Conservation (phyloP, 2,329 filamentous ascomycete species). For the Fusarium abutilonis region DNA sequence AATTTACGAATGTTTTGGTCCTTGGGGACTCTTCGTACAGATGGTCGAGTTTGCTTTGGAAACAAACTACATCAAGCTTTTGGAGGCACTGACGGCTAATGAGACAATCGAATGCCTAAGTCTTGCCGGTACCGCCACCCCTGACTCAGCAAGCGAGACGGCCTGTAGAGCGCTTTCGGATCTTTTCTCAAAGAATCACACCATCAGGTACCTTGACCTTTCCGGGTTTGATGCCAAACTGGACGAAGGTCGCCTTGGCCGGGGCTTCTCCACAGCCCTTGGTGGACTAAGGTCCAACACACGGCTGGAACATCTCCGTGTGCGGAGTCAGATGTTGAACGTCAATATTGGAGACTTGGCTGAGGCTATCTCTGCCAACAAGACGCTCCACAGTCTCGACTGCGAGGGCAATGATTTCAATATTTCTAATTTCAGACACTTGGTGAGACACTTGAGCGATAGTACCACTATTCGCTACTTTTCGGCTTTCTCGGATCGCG, state of each 20-base stretch:
- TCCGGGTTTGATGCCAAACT: slow-evolving; percentile 67
- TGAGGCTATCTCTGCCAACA: slow-evolving; percentile 60
- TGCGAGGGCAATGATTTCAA: slow-evolving; percentile 66
- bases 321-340: slow-evolving; percentile 66
- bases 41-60: slow-evolving; percentile 68
- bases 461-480: slow-evolving; percentile 58
- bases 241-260: slow-evolving; percentile 66
- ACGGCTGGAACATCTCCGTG: slow-evolving; percentile 60
- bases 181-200: slow-evolving; percentile 62
- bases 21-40: slow-evolving; percentile 62
- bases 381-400: slow-evolving; percentile 62
- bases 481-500: slow-evolving; percentile 53
- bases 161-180: slow-evolving; percentile 60
- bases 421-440: slow-evolving; percentile 59
- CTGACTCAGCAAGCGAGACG: slow-evolving; percentile 57
- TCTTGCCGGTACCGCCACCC: slow-evolving; percentile 63
- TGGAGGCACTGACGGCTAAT: slow-evolving; percentile 61
- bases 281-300: slow-evolving; percentile 58
- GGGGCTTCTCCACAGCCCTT: slow-evolving; percentile 62
- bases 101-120: slow-evolving; percentile 62
- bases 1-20: slow-evolving; percentile 59
- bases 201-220: slow-evolving; percentile 63
- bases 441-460: slow-evolving; percentile 56
- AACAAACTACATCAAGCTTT: slow-evolving; percentile 60
- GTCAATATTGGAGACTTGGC: slow-evolving; percentile 64